phyloP scores from a whole-genome alignment of 2,329 filamentous ascomycete genomes.

The Geosmithia putterillii region DNA sequence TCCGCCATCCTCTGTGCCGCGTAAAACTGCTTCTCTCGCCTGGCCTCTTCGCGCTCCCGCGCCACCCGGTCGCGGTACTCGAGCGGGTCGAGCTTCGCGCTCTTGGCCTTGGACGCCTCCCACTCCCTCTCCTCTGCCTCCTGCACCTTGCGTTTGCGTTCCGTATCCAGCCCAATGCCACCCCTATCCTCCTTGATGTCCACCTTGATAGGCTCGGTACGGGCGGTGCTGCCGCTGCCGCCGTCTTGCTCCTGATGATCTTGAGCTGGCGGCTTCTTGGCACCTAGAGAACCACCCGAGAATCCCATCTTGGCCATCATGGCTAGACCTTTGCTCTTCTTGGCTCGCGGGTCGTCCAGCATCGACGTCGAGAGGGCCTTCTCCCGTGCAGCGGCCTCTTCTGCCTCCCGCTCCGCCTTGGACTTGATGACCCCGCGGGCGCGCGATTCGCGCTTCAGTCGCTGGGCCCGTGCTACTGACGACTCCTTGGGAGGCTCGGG shows the following conservation, averaged over 20 bases:
- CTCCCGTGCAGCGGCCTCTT: conserved; percentile 61
- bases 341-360: conserved; percentile 40
- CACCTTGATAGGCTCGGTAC: conserved; percentile 62
- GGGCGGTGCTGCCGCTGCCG: conserved; percentile 10
- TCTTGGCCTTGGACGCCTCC: conserved; percentile 35
- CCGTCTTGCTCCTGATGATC: background rate
- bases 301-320: conserved; percentile 99
- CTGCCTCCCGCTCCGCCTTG: conserved; percentile 69
- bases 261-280: background rate
- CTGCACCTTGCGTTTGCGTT: conserved; percentile 65
- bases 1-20: conserved; percentile 79
- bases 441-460: conserved; percentile 51
- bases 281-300: conserved; percentile 62
- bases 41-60: conserved; percentile 55
- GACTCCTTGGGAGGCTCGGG: conserved; percentile 39
- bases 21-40: conserved; percentile 56
- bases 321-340: conserved; percentile 72
- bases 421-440: conserved; percentile 58
- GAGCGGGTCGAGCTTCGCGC: conserved; percentile 49
- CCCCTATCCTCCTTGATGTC: conserved; percentile 66
- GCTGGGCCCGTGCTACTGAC: conserved; percentile 40
- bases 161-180: conserved; percentile 74
- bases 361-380: conserved; percentile 64
- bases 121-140: conserved; percentile 47
- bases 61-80: conserved; percentile 65